These are phyloP conservation scores for Cytospora chrysosperma DNA, from an alignment of 2,329 filamentous ascomycete species.

Conservation along the genomic window DNA sequence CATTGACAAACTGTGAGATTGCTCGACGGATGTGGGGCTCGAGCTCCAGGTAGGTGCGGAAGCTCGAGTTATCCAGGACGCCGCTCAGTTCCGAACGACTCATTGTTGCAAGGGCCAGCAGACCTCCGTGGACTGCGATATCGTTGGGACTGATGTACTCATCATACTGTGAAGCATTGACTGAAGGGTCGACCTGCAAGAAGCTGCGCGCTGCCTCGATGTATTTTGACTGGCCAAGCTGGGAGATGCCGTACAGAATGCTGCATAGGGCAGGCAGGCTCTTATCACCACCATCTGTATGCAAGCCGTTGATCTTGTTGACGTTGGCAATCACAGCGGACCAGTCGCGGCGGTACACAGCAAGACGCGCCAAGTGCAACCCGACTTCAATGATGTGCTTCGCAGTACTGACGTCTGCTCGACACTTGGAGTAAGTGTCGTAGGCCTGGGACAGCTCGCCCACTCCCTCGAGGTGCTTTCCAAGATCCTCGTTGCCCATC, in stretches of 20 bases:
- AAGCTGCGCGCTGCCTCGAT: slow-evolving; percentile 70
- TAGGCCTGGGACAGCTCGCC: slow-evolving; percentile 72
- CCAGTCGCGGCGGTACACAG: slow-evolving; percentile 78
- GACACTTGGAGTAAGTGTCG: slow-evolving; percentile 82
- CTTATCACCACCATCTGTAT: slow-evolving; percentile 43
- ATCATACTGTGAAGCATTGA: slow-evolving; percentile 56
- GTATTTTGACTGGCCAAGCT: slow-evolving; percentile 47
- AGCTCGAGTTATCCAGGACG: slow-evolving; percentile 77
- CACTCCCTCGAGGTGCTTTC: slow-evolving; percentile 74
- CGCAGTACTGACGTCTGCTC: slow-evolving; percentile 80
- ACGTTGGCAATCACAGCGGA: slow-evolving; percentile 59
- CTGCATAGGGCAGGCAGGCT: slow-evolving; percentile 50
- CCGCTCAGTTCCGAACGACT: slow-evolving; percentile 67
- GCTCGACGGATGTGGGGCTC: slow-evolving; percentile 94
- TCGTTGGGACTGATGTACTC: slow-evolving; percentile 81
- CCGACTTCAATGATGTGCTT: slow-evolving; percentile 83
- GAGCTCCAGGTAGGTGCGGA: slow-evolving; percentile 85
- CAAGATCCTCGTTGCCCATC: slow-evolving; percentile 95
- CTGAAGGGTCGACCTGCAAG: slow-evolving; percentile 56
- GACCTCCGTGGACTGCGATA: slow-evolving; percentile 84
- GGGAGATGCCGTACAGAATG: slow-evolving; percentile 51
- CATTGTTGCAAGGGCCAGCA: slow-evolving; percentile 90
- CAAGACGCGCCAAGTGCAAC: slow-evolving; percentile 73
- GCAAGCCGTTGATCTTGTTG: slow-evolving; percentile 61
- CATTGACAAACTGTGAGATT: slow-evolving; percentile 83